Conservation (phyloP, 164 flowering plant genomes). For the Magnolia changhungtana region DNA sequence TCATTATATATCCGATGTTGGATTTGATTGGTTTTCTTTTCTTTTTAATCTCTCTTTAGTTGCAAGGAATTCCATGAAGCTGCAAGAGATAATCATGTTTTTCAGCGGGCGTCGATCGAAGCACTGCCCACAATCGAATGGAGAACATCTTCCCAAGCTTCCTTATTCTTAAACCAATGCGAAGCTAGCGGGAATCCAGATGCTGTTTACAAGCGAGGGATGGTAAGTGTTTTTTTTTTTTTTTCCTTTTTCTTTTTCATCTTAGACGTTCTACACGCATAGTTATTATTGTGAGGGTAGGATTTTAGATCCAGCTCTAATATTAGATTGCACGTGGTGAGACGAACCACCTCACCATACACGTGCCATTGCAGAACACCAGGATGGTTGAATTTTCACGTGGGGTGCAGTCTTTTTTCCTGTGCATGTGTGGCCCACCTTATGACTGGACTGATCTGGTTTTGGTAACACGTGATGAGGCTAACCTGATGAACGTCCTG, state of each 20-base stretch:
- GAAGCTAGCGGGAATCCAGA: slow-evolving; percentile 7
- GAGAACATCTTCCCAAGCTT: neutral
- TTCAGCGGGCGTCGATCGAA: neutral
- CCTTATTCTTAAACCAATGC: neutral
- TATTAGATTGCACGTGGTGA: too few species aligned
- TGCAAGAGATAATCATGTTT: neutral
- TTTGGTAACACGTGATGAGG: too few species aligned
- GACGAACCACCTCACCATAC: too few species aligned
- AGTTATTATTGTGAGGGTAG: too few species aligned
- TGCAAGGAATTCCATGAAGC: slow-evolving; percentile 7
- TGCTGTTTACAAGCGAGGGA: slow-evolving; percentile 7
- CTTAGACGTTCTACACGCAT: neutral
- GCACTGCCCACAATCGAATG: neutral
- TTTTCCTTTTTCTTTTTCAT: too few species aligned
- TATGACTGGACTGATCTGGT: too few species aligned
- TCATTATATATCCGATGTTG: neutral
- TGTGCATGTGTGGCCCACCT: too few species aligned
- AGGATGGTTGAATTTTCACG: too few species aligned
- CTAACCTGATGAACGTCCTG: too few species aligned
- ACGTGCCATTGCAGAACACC: too few species aligned
- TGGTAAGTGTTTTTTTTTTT: neutral
- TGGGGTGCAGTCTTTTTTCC: too few species aligned
- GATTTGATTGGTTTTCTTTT: neutral
- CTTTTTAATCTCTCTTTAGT: neutral
- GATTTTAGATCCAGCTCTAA: too few species aligned